phyloP scores from a whole-genome alignment of 495 filamentous ascomycete genomes.

The Xylaria curta region DNA sequence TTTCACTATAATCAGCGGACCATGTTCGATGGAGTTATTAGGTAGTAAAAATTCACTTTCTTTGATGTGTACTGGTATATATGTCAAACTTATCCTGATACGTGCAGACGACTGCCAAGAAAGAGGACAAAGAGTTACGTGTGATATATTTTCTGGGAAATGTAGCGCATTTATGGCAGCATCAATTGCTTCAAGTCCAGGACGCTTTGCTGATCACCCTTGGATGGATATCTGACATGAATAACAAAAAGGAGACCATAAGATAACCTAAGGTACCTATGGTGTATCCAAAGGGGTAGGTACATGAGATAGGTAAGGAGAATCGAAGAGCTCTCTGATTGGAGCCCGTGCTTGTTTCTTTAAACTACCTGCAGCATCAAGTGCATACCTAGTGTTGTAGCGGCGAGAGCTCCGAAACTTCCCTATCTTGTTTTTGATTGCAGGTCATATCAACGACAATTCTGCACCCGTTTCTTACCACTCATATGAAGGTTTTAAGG shows the following conservation, averaged over 20 bases:
- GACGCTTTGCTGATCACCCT: neutral
- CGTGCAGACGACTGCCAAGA: neutral
- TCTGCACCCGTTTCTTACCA: neutral
- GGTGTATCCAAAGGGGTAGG: neutral
- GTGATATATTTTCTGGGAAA: neutral
- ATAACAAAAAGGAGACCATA: neutral
- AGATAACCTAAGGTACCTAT: neutral
- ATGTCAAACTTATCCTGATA: neutral
- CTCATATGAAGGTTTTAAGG: neutral
- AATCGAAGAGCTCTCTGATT: neutral
- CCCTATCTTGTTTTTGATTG: neutral
- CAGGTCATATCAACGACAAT: neutral
- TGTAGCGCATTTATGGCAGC: neutral
- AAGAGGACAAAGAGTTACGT: neutral
- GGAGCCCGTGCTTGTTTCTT: neutral
- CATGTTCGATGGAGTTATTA: constrained; percentile 24
- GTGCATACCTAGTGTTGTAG: neutral
- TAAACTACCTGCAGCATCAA: neutral
- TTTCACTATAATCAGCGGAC: constrained; percentile 11
- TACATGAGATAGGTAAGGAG: neutral
- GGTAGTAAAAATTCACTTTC: constrained; percentile 28
- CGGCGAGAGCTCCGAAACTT: neutral
- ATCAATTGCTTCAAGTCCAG: neutral
- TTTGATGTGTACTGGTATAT: constrained; percentile 17
- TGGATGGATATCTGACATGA: neutral